Evolutionary conservation across 148 eudicot species (phyloP).

Genomic region (Fagopyrum tataricum): DNA sequence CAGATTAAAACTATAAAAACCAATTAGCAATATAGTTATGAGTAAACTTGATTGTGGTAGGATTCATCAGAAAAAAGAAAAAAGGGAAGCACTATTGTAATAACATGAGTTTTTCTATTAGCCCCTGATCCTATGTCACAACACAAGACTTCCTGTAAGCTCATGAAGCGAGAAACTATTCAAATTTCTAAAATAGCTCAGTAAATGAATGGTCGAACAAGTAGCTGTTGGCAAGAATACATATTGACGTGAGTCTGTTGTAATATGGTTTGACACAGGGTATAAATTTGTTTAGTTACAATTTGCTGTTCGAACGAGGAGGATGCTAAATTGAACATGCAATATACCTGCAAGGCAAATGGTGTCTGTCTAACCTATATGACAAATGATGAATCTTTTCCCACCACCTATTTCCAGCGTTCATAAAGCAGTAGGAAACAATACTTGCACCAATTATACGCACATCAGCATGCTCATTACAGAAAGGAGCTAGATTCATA

Average conservation of each 20-base stretch:
- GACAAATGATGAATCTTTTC: background rate
- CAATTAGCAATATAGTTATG: background rate
- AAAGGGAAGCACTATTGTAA: background rate
- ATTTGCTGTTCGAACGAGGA: background rate
- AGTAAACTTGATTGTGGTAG: background rate
- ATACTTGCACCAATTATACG: background rate
- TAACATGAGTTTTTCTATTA: background rate
- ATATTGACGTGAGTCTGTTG: no score
- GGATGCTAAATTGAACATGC: background rate
- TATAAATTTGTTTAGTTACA: no score
- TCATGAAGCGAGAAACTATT: no score
- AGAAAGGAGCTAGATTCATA: background rate
- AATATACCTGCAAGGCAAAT: background rate
- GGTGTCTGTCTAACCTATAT: background rate
- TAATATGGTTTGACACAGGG: no score
- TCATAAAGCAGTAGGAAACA: background rate
- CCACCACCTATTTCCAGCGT: background rate
- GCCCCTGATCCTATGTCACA: no score
- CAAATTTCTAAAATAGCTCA: no score
- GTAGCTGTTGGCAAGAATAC: no score
- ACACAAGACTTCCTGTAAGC: no score
- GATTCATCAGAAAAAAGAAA: background rate
- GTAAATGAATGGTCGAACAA: no score
- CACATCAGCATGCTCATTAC: conserved; percentile 3
- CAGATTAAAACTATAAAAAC: background rate